Evolutionary conservation across 106 monocot genomes (phyloP).

Genomic region (Dactylorhiza incarnata): DNA sequence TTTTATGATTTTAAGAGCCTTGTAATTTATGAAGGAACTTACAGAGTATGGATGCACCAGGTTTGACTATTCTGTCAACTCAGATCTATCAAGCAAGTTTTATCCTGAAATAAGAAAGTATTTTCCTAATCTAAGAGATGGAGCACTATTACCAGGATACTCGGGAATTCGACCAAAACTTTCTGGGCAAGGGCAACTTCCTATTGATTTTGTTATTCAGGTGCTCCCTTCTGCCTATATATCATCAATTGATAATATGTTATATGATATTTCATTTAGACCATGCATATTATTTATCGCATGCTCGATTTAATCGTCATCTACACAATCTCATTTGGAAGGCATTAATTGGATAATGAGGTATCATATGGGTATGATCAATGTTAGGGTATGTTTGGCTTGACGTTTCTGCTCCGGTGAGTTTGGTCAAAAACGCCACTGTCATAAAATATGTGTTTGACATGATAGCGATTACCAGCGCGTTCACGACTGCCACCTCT

Average conservation of each 20-base stretch:
- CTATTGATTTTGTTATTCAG: slow-evolving; percentile 82
- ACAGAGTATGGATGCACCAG: slow-evolving; percentile 23
- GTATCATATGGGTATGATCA: no score
- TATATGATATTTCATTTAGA: background rate
- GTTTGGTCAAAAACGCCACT: no score
- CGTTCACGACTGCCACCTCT: no score
- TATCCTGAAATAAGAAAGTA: slow-evolving; percentile 90
- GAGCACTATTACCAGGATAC: slow-evolving; percentile 77
- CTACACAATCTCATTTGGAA: background rate
- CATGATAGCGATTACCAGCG: no score
- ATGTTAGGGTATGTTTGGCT: no score
- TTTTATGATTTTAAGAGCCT: background rate
- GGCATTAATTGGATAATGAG: background rate
- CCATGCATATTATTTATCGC: background rate
- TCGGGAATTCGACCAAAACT: slow-evolving; percentile 89
- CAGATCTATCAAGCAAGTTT: slow-evolving; percentile 55
- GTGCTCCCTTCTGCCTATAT: slow-evolving; percentile 19
- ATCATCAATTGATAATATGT: no score
- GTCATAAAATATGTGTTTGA: no score
- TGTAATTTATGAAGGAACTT: background rate
- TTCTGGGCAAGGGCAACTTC: slow-evolving; percentile 62
- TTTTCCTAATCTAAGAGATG: slow-evolving; percentile 83
- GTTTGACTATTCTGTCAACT: slow-evolving; percentile 77
- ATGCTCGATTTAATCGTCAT: background rate
- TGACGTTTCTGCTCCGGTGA: no score